A percentile compares a stretch with the other conserved stretches of the same genome.
phyloP scores from a whole-genome alignment of 2,329 filamentous ascomycete species.

The Xylariaceae sp. region DNA sequence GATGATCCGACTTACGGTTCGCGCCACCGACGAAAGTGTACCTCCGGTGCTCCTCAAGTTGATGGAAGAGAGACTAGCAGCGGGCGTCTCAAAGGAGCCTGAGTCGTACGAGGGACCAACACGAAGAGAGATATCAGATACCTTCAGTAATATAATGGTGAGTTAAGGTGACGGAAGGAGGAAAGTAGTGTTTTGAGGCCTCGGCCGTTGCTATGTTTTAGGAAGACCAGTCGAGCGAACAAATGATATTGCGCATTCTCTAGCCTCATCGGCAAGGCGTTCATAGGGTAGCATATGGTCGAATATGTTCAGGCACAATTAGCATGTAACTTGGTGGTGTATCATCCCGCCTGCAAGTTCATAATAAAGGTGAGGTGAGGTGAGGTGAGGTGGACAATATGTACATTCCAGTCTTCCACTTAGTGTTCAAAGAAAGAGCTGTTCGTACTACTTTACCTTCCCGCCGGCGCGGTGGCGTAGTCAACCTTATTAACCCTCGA shows the following conservation, averaged over 20 bases:
- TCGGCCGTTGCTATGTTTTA: slow-evolving; percentile 8
- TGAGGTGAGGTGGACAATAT: background rate
- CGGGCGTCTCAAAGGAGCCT: slow-evolving; percentile 48
- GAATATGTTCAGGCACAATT: slow-evolving; percentile 16
- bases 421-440: background rate
- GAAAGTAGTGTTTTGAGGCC: slow-evolving; percentile 11
- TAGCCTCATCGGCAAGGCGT: slow-evolving; percentile 24
- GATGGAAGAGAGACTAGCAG: slow-evolving; percentile 81
- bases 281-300: slow-evolving; percentile 26
- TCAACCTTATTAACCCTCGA: background rate
- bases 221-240: slow-evolving; percentile 16
- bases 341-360: background rate
- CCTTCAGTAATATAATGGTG: slow-evolving; percentile 61
- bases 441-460: background rate
- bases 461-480: background rate
- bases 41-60: slow-evolving; percentile 77
- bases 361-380: background rate
- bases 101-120: slow-evolving; percentile 47
- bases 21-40: slow-evolving; percentile 89
- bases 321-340: background rate
- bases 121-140: slow-evolving; percentile 55
- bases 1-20: slow-evolving; percentile 95
- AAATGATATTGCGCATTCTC: slow-evolving; percentile 24
- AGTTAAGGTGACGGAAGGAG: slow-evolving; percentile 28
- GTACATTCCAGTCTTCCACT: background rate